These are phyloP conservation scores for Helicostylum pulchrum DNA, from an alignment of 192 early-diverging fungal species.

Conservation along the genomic window DNA sequence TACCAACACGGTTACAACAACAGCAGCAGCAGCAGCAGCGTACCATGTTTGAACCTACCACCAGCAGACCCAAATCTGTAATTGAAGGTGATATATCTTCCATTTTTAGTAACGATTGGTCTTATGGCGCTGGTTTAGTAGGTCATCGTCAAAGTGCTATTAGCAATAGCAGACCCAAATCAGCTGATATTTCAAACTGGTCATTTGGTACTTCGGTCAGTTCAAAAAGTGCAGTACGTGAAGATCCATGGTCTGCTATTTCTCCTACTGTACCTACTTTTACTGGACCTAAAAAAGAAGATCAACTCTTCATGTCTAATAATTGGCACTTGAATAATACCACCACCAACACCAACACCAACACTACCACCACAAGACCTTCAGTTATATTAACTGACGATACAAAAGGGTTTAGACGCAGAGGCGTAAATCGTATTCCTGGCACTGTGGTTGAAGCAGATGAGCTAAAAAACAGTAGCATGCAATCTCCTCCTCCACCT, in stretches of 20 bases:
- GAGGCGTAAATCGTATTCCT: not conserved
- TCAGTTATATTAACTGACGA: not conserved
- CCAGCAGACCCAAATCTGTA: slow-evolving; percentile 27
- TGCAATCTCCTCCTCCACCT: slow-evolving; percentile 16
- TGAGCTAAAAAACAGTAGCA: not conserved
- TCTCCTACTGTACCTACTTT: not conserved
- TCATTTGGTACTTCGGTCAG: slow-evolving; percentile 19
- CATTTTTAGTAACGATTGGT: slow-evolving; percentile 26
- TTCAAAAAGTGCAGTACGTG: not conserved
- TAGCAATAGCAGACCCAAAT: slow-evolving; percentile 30
- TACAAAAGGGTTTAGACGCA: not conserved
- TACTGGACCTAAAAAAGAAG: not conserved
- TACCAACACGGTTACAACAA: not conserved
- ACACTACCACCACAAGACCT: too few species aligned
- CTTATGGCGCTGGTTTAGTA: not conserved
- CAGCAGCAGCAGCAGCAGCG: not conserved
- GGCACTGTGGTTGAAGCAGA: not conserved
- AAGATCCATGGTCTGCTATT: not conserved
- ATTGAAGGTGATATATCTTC: slow-evolving; percentile 27
- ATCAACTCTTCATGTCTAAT: not conserved
- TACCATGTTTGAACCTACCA: not conserved
- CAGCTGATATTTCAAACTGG: slow-evolving; percentile 39
- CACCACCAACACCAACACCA: not conserved
- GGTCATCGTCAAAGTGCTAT: not conserved
- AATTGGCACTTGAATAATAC: slow-evolving; percentile 4